Evolutionary conservation across 164 flowering plant genomes (phyloP), one percentile per base, ranked within the genome.

Genomic region (Dillenia turbinata): DNA sequence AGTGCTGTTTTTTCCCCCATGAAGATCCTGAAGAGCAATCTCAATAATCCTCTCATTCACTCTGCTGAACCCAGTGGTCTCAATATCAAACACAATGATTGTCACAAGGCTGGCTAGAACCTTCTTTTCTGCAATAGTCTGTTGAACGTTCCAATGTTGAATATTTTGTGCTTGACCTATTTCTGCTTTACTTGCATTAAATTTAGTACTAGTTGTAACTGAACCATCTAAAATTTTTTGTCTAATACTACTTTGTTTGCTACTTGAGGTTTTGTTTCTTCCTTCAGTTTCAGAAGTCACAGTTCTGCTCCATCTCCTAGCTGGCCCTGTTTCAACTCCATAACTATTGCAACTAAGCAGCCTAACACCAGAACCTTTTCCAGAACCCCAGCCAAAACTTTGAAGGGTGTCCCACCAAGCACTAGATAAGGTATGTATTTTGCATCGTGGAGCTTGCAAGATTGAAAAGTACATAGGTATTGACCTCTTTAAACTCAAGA

Each of bases 51-150:
- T 62, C 9, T 83, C 86, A 45, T 60, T 66, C 63, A 69, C 72
- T 72, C 85, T 82, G 67, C 84, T 69, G 24, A 90, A 65, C n/a
- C 98, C 97, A 17, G 94, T 88, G 17, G 98, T 90, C 77, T 93
- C 97, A 64, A 83, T 72, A 73, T 93, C 98, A 66, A 87, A 83
- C 64, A 79, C 85, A 59, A 93, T 67, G 57, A 78, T 55, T 12
- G 96, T 84, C 10, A 73, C 75, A 26, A 77, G 79, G 53, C 65
- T 78, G 52, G 76, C 74, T 12, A 78, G 56, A 33, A 82, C 79
- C 66, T 60, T 72, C 43, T 58, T 64, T 62, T 76, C 75, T 16
- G 66, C 73, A 75, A 67, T 68, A 54, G 59, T 65, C 54, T 69
- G 69, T 67, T 69, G 79, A 65, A 70, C 65, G 61, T 73, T 80